Evolutionary conservation across 495 filamentous ascomycete species (phyloP), one percentile per base, ranked within the genome.

Genomic region (Opeltia flavorubescens): DNA sequence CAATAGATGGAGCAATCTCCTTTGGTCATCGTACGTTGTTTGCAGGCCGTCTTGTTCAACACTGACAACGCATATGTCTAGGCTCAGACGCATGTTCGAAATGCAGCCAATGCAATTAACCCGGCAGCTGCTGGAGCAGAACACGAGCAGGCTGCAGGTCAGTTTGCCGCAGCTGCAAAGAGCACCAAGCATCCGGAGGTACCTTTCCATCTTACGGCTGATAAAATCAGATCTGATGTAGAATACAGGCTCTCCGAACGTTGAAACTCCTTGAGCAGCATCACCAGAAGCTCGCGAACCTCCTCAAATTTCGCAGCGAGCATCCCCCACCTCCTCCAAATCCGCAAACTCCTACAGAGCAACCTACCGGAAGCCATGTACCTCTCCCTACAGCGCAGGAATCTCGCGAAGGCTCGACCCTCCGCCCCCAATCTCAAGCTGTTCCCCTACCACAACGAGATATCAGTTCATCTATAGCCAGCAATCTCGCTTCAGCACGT

Each of bases 31-130:
- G 78, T 79, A 62, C 48, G 65, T 26, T 23, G 15, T 5, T 49
- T 38, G 27, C 29, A 44, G 12, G 30, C 47, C 25, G 30, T 40
- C 17, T 15, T 31, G 17, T 42, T 29, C 40, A 57, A 47, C 50
- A 15, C 5, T 6, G n/a, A 30, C 8, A n/a, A 18, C 9, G 18
- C n/a, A 17, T 29, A 5, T n/a, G 35, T 29, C 17, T 47, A 91
- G 83, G 91, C 88, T 52, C 86, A 95, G 64, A 80, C 85, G 48
- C 88, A 96, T 64, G 89, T 86, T 23, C 74, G 77, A 51, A 78
- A 73, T 58, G 88, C 88, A 40, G 80, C 84, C n/a, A 78, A 12
- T 13, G 44, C 44, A 17, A 76, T 45, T 57, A 54, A 57, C 20
- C 82, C 83, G 17, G 81, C 81, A 4, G 76, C 81, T 21, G 88